Evolutionary conservation across 306 rosid species (phyloP).

Genomic region (Malus asiatica): DNA sequence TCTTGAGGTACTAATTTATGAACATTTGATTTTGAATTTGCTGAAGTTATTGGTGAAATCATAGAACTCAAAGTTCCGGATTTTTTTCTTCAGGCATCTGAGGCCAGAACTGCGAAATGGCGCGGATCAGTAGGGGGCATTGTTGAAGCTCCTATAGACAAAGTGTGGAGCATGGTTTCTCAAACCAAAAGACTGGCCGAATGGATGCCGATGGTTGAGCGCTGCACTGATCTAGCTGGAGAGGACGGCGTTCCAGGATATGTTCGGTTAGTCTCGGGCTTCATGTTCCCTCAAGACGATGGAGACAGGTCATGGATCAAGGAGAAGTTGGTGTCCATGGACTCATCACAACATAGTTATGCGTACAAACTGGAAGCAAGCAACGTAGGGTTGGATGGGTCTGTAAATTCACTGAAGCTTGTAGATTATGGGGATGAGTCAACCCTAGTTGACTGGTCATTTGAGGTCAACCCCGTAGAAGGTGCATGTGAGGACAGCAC

Average conservation of each 20-base stretch:
- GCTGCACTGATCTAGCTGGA: constrained; percentile 48
- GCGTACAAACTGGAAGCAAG: constrained; percentile 69
- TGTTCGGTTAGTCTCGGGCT: constrained; percentile 57
- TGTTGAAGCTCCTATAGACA: constrained; percentile 46
- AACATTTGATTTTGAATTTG: background rate
- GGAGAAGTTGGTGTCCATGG: constrained; percentile 61
- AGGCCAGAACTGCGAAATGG: constrained; percentile 47
- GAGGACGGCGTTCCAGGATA: constrained; percentile 56
- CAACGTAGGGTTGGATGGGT: constrained; percentile 73
- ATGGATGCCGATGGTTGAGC: constrained; percentile 86
- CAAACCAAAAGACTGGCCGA: constrained; percentile 48
- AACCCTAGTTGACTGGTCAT: constrained; percentile 62
- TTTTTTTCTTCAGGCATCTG: constrained; percentile 22
- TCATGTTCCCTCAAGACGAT: constrained; percentile 72
- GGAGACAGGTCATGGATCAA: constrained; percentile 89
- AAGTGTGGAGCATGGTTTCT: constrained; percentile 61
- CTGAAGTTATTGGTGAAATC: background rate
- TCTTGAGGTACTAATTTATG: background rate
- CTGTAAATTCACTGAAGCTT: constrained; percentile 52
- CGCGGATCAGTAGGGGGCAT: constrained; percentile 56
- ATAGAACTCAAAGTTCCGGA: background rate
- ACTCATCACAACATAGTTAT: constrained; percentile 40
- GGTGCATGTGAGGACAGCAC: constrained; percentile 46
- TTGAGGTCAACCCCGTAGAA: constrained; percentile 50
- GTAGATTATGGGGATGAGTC: constrained; percentile 54